Evolutionary conservation across 208 protist genomes (phyloP), one percentile per base, ranked within the genome.

Genomic region (Leishmania amazonensis): DNA sequence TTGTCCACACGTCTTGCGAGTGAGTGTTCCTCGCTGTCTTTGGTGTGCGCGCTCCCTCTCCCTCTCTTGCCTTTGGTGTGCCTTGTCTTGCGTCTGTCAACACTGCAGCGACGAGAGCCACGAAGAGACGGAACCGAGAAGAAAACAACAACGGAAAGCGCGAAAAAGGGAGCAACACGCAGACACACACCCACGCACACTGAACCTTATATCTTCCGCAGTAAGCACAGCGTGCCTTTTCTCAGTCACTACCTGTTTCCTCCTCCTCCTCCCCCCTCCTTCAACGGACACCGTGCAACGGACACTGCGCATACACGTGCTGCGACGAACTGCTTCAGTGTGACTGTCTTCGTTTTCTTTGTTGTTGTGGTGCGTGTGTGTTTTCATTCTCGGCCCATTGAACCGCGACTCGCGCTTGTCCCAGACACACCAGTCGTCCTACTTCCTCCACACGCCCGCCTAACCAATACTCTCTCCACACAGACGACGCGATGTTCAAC

Each of bases 401-500:
- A 45, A 71, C 3, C 62, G 42, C 47, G 28, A 40, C 40, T 54
- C 40, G 9, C 40, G n/a, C 1, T 19, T 13, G 53, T 38, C 65
- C 70, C n/a, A 76, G 53, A 21, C 62, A n/a, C 62, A 13, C 62
- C 31, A 35, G 28, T 28, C 60, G 28, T 35, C n/a, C 60, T 65
- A 28, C 60, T 65, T 35, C 24, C 60, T 35, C 15, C 58, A 13
- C 58, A 31, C 21, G 58, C 21, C 31, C 28, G 9, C 28, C 28
- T 64, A 64, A 28, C 28, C 58, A 64, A 64, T 64, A 31, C 28
- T 40, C n/a, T 67, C 31, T 67, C 62, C 31, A 47, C 38, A n/a
- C 38, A 71, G 54, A 72, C 70, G 72, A 54, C 45, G 28, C 45
- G 15, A 82, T 80, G 81, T 83, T 80, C 57, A 87, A 83, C 72